Evolutionary conservation across 176 grass and related monocot species (phyloP).

Genomic region (Musa beccarii): DNA sequence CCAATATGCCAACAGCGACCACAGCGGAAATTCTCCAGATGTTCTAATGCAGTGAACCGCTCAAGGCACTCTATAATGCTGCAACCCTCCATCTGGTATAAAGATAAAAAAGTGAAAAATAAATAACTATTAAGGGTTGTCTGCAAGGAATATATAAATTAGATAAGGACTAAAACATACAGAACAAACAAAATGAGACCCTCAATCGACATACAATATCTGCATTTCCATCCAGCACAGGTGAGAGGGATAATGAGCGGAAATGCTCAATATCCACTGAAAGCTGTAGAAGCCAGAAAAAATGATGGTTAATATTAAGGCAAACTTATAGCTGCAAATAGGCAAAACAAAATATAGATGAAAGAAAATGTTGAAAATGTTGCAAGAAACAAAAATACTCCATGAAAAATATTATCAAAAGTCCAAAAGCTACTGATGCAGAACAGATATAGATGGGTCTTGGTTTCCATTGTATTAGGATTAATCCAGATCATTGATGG

Average conservation of each 20-base stretch:
- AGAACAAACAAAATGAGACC: conserved; percentile 36
- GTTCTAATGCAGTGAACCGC: conserved; percentile 59
- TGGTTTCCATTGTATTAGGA: no score
- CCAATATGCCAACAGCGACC: conserved; percentile 74
- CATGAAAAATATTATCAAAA: no score
- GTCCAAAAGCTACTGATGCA: no score
- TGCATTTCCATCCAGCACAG: conserved; percentile 50
- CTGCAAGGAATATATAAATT: conserved; percentile 2
- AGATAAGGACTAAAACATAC: conserved; percentile 20
- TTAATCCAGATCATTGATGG: no score
- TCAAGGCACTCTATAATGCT: conserved; percentile 67
- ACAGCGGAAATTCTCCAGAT: conserved; percentile 76
- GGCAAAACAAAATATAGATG: no score
- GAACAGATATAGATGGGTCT: no score
- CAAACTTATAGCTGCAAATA: background rate
- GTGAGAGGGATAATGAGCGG: conserved; percentile 59
- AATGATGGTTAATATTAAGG: conserved; percentile 3
- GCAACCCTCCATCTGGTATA: conserved; percentile 54
- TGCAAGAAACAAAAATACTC: no score
- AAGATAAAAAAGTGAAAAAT: conserved; percentile 19
- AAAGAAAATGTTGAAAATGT: no score
- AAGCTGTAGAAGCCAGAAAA: conserved; percentile 43
- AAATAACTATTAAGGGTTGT: conserved; percentile 16
- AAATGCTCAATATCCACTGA: conserved; percentile 85
- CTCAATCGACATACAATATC: conserved; percentile 70